Evolutionary conservation across 2,329 filamentous ascomycete genomes (phyloP).

Genomic region (Sclerotinia glacialis): DNA sequence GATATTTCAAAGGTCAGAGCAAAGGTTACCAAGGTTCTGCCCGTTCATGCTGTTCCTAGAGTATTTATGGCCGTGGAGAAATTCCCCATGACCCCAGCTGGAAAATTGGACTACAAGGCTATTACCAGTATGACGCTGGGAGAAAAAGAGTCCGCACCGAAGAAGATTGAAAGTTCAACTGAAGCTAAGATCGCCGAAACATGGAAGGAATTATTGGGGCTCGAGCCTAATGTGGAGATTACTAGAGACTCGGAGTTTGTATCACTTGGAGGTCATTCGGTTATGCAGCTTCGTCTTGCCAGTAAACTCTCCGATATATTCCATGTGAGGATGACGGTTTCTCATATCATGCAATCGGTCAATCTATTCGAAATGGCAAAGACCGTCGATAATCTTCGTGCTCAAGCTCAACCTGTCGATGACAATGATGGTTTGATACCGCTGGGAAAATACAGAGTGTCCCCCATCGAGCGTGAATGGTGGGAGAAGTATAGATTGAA

Average conservation of each 20-base stretch:
- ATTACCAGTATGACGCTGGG: constrained; percentile 23
- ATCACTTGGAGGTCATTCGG: constrained; percentile 37
- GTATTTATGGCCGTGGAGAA: constrained; percentile 31
- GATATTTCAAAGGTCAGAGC: constrained; percentile 3
- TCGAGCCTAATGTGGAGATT: constrained; percentile 21
- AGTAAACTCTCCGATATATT: constrained; percentile 23
- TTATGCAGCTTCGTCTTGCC: constrained; percentile 33
- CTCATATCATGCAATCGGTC: constrained; percentile 26
- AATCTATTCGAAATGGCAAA: constrained; percentile 16
- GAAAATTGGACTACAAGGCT: constrained; percentile 41
- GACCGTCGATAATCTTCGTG: constrained; percentile 7
- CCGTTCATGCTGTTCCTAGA: constrained; percentile 36
- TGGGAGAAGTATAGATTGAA: constrained; percentile 16
- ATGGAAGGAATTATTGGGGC: constrained; percentile 26
- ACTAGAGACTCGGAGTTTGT: constrained; percentile 31
- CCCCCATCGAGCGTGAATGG: constrained; percentile 25
- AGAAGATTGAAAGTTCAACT: constrained; percentile 1
- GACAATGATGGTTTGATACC: not conserved
- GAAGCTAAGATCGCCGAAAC: constrained; percentile 20
- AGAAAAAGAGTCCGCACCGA: not conserved
- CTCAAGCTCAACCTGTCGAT: not conserved
- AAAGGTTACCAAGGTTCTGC: constrained; percentile 26
- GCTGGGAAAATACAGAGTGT: constrained; percentile 7
- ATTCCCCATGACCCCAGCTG: constrained; percentile 38
- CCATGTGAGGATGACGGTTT: constrained; percentile 24